phyloP scores from a whole-genome alignment of 768 basidiomycete genomes.

The Coprinopsis strossmayeri region DNA sequence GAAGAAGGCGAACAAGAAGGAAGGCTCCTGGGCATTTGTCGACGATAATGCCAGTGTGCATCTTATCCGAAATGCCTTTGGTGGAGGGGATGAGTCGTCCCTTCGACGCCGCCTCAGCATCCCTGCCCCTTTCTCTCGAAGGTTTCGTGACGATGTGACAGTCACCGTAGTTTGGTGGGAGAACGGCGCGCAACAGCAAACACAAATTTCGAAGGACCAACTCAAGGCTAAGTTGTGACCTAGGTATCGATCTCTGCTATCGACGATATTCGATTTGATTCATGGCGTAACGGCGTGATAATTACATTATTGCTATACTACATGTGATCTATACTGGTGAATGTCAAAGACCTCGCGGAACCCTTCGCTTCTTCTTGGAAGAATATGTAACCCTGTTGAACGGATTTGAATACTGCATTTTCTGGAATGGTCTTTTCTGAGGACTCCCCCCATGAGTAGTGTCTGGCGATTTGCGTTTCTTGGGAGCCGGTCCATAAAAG shows the following conservation, averaged over 20 bases:
- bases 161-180: conserved; percentile 87
- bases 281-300: neutral
- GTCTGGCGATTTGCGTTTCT: conserved; percentile 5
- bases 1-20: conserved; percentile 27
- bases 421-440: neutral
- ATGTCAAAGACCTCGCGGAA: conserved; percentile 1
- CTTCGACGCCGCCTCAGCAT: conserved; percentile 70
- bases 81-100: conserved; percentile 61
- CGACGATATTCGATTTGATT: neutral
- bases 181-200: conserved; percentile 44
- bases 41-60: conserved; percentile 79
- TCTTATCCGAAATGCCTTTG: conserved; percentile 87
- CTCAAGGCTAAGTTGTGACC: conserved; percentile 47
- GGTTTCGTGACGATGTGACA: conserved; percentile 79
- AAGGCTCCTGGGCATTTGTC: conserved; percentile 68
- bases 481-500: conserved; percentile 10
- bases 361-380: neutral
- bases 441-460: neutral
- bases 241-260: neutral
- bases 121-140: conserved; percentile 70
- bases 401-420: conserved; percentile 1
- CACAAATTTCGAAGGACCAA: conserved; percentile 32
- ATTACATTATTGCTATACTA: neutral
- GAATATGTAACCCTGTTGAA: conserved; percentile 1
- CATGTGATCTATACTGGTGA: conserved; percentile 2